Conservation (phyloP, 345 rosid species). For the Euclidium syriacum region DNA sequence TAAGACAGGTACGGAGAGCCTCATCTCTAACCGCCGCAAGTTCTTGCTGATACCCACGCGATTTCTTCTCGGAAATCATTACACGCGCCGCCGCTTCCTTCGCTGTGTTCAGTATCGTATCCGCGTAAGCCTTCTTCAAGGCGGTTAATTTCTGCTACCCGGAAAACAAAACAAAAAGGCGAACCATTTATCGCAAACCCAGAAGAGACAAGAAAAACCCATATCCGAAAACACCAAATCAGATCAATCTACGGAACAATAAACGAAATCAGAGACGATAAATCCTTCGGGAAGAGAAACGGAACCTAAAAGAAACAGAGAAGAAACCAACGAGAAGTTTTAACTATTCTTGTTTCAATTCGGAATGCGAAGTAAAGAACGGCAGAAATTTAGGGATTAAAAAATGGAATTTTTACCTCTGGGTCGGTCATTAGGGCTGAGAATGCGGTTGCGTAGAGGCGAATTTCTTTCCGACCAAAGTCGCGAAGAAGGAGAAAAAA, state of each 20-base stretch:
- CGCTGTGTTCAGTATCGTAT: constrained; percentile 74
- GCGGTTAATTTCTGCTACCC: constrained; percentile 62
- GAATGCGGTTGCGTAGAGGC: constrained; percentile 17
- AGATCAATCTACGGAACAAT: background rate
- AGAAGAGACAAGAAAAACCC: constrained; percentile 23
- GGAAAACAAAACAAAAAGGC: background rate
- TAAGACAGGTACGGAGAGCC: constrained; percentile 63
- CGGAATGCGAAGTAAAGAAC: background rate
- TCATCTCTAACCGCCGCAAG: constrained; percentile 65
- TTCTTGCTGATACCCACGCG: constrained; percentile 63
- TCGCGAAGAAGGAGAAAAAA: constrained; percentile 12
- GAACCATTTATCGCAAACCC: constrained; percentile 23
- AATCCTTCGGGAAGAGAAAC: background rate
- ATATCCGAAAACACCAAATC: background rate
- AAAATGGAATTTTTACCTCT: constrained; percentile 25
- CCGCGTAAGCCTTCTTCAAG: constrained; percentile 95
- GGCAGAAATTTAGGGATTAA: background rate
- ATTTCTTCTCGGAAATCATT: constrained; percentile 74
- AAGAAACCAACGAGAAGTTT: constrained; percentile 10
- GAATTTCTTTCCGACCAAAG: constrained; percentile 8
- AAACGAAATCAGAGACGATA: constrained; percentile 7
- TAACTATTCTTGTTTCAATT: background rate
- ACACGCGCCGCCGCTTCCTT: constrained; percentile 93
- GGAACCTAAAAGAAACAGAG: constrained; percentile 29
- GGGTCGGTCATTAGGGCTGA: constrained; percentile 31